These are phyloP conservation scores for Ampelocalamus luodianensis DNA, from an alignment of 176 grass and related monocot species.

Conservation along the genomic window DNA sequence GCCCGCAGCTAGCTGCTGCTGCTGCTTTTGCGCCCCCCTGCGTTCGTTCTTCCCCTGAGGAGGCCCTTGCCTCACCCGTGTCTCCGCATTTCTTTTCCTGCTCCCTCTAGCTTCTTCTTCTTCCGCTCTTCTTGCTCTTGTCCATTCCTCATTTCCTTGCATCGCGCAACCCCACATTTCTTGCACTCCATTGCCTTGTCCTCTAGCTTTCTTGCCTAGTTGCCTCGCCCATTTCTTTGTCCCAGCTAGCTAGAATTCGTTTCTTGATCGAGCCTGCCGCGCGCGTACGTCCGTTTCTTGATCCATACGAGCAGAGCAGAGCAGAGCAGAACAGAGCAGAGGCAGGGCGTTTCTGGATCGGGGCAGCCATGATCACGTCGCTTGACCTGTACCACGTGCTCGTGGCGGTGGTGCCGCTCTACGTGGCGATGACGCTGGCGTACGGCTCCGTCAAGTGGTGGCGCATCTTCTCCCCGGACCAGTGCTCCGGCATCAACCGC, in stretches of 20 bases:
- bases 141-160: neutral
- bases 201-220: neutral
- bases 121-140: neutral
- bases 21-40: neutral
- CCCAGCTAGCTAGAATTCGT: neutral
- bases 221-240: neutral
- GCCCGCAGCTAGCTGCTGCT: neutral
- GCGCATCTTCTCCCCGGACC: slow-evolving; percentile 45
- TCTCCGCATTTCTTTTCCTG: neutral
- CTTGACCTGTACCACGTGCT: slow-evolving; percentile 45
- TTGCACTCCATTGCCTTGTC: neutral
- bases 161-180: neutral
- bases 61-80: slow-evolving; percentile 39
- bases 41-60: neutral
- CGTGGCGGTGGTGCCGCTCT: slow-evolving; percentile 68
- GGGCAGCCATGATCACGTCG: slow-evolving; percentile 41
- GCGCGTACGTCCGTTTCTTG: neutral
- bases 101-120: neutral
- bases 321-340: neutral
- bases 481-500: slow-evolving; percentile 55
- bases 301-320: neutral
- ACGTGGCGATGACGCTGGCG: slow-evolving; percentile 77
- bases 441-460: slow-evolving; percentile 54
- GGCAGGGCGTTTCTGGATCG: neutral
- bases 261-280: neutral